phyloP scores from a whole-genome alignment of 2,329 filamentous ascomycete species.

The Trichothecium sympodiale region DNA sequence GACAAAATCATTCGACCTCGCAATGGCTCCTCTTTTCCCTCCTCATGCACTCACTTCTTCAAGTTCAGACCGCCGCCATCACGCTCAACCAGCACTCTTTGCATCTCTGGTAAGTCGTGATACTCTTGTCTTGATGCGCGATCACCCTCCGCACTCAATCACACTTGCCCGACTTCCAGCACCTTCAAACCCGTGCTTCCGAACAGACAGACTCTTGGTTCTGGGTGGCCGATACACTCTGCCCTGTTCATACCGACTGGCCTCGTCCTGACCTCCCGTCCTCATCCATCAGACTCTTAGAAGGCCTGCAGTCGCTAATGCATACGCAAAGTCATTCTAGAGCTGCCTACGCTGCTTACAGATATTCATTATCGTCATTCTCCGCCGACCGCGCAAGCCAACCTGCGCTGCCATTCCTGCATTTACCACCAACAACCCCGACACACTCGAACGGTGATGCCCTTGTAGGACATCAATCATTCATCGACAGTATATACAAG shows the following conservation, averaged over 20 bases:
- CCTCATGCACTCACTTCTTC: conserved; percentile 27
- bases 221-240: neutral
- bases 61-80: conserved; percentile 10
- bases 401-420: neutral
- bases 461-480: conserved; percentile 1
- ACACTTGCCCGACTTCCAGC: conserved; percentile 10
- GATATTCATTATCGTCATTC: neutral
- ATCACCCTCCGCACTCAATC: conserved; percentile 18
- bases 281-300: neutral
- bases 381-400: neutral
- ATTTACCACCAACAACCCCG: conserved; percentile 3
- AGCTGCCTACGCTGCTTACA: neutral
- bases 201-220: conserved; percentile 3
- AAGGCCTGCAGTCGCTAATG: conserved; percentile 5
- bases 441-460: conserved; percentile 2
- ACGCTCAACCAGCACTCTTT: conserved; percentile 20
- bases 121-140: conserved; percentile 21
- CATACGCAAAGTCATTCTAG: too few species aligned
- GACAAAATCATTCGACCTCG: conserved; percentile 30
- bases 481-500: neutral
- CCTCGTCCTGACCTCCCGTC: neutral
- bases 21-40: conserved; percentile 30
- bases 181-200: conserved; percentile 6
- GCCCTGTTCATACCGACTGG: too few species aligned
- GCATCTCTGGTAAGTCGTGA: conserved; percentile 26